Percentiles rank a stretch among this genome's conserved stretches.
phyloP scores from a whole-genome alignment of 345 rosid genomes.

The Reutealis trisperma region DNA sequence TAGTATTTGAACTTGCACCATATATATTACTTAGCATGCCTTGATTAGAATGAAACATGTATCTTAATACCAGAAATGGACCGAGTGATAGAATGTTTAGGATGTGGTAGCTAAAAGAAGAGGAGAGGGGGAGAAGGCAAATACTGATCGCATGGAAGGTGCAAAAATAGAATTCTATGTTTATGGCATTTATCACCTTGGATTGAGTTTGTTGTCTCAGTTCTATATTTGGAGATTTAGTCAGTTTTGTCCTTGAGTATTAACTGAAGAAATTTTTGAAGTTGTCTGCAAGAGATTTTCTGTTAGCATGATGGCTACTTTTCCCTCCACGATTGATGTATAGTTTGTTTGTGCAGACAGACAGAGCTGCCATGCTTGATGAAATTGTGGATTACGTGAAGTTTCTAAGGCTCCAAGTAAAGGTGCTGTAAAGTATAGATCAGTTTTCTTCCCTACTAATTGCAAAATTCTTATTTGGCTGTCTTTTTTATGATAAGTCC shows the following conservation, averaged over 20 bases:
- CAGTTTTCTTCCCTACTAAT: neutral
- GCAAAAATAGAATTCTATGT: neutral
- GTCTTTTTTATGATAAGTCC: neutral
- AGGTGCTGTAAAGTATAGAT: conserved; percentile 50
- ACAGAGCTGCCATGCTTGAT: conserved; percentile 98
- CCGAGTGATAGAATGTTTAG: neutral
- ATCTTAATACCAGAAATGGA: conserved; percentile 4
- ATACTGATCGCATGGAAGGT: neutral
- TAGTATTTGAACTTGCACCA: neutral
- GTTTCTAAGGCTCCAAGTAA: conserved; percentile 98
- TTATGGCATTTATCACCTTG: neutral
- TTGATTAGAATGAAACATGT: neutral
- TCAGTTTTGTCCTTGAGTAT: neutral
- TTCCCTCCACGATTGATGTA: neutral
- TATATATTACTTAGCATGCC: neutral
- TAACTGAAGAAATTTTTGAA: neutral
- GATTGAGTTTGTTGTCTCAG: neutral
- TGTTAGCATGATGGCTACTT: neutral
- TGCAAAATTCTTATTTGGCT: neutral
- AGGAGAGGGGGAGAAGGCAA: neutral
- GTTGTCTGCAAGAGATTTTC: neutral
- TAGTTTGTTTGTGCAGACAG: conserved; percentile 59
- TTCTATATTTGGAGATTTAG: neutral
- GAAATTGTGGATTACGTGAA: conserved; percentile 99
- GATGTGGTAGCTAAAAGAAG: neutral